Evolutionary conservation across 257 asterid species (phyloP), one percentile per base, ranked within the genome.

Genomic region (Ballota nigra): DNA sequence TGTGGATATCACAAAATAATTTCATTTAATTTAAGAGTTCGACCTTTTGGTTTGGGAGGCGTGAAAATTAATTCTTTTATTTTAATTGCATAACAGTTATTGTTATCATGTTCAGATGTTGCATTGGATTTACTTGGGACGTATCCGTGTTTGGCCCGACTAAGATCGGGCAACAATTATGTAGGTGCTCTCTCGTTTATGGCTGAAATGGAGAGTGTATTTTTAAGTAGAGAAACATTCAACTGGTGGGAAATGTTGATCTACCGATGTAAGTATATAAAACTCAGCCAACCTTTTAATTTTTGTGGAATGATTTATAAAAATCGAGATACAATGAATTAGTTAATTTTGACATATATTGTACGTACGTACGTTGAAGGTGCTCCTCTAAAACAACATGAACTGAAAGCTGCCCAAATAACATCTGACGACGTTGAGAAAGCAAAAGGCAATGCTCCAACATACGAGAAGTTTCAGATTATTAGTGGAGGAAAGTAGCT

Each of bases 71-170:
- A n/a, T n/a, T n/a, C n/a, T n/a, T n/a, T n/a, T n/a, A n/a, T n/a
- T n/a, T n/a, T n/a, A n/a, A n/a, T n/a, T n/a, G n/a, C n/a, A n/a
- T n/a, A n/a, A n/a, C n/a, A n/a, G n/a, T n/a, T n/a, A n/a, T n/a
- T n/a, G n/a, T n/a, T n/a, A n/a, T n/a, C n/a, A n/a, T n/a, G n/a
- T 34, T 1, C 68, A 78, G 82, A 78, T 68, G 22, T 78, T 22
- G 82, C 76, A 43, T 5, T 53, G 22, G 59, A 63, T 19, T 69
- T 74, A 77, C 73, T 58, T 47, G 8, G 69, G 2, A 69, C 56
- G 33, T 69, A 55, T 33, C 79, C 79, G 0, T 4, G 23, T 40
- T 57, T 70, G 67, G 45, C 58, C 2, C 3, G 10, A 22, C 4
- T 68, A 20, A 53, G 5, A 55, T 18, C 24, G 12, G 57, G 57